Conservation (phyloP, 495 filamentous ascomycete genomes). For the Trichodelitschia bisporula region DNA sequence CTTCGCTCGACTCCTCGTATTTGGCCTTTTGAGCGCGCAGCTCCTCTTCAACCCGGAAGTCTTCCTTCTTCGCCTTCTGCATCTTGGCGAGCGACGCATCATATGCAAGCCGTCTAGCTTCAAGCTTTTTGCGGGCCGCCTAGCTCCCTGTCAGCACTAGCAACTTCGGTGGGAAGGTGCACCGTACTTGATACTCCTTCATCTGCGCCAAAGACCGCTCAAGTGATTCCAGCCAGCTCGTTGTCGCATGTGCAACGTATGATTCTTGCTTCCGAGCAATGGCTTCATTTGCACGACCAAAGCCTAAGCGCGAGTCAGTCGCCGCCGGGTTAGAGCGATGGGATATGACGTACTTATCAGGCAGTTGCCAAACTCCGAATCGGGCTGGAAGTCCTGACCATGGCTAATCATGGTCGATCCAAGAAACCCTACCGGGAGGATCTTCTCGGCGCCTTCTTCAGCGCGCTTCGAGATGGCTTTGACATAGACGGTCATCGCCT, state of each 20-base stretch:
- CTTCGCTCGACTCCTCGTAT: slow-evolving; percentile 88
- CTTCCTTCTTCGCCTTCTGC: slow-evolving; percentile 82
- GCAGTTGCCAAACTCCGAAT: slow-evolving; percentile 84
- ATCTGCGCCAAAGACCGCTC: slow-evolving; percentile 80
- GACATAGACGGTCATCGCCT: slow-evolving; percentile 68
- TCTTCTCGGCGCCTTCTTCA: slow-evolving; percentile 70
- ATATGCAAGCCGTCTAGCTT: slow-evolving; percentile 70
- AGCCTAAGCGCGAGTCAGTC: slow-evolving; percentile 4
- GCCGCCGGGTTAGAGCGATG: neutral
- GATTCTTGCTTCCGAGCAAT: slow-evolving; percentile 69
- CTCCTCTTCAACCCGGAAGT: slow-evolving; percentile 85
- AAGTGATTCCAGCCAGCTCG: slow-evolving; percentile 75
- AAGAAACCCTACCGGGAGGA: slow-evolving; percentile 52
- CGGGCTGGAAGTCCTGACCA: slow-evolving; percentile 78
- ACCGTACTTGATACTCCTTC: slow-evolving; percentile 80
- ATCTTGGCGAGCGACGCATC: slow-evolving; percentile 79
- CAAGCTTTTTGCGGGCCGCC: slow-evolving; percentile 83
- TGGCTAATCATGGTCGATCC: slow-evolving; percentile 76
- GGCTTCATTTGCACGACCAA: slow-evolving; percentile 49
- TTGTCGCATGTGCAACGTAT: slow-evolving; percentile 58
- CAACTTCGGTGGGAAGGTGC: neutral
- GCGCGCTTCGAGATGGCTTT: slow-evolving; percentile 75
- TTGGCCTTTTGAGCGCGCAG: slow-evolving; percentile 78
- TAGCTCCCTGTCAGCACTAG: neutral
- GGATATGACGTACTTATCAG: slow-evolving; percentile 35